A percentile compares a stretch with the other conserved stretches of the same genome.
Evolutionary conservation across 148 eudicot genomes (phyloP).

Genomic region (Spergularia bocconei): DNA sequence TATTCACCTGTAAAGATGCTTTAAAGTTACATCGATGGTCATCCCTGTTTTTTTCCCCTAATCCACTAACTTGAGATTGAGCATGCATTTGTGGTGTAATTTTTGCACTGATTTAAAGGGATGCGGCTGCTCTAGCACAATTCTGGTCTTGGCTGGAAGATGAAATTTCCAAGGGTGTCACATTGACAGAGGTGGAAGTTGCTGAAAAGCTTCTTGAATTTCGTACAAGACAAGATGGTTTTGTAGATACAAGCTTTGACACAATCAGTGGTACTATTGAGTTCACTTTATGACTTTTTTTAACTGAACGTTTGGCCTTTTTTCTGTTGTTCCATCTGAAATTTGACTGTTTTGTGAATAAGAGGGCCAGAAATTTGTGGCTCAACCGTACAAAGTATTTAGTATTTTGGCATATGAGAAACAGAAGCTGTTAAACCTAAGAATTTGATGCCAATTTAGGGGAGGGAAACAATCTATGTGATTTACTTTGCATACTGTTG

Average conservation of each 20-base stretch:
- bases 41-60: background rate
- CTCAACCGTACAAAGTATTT: no score
- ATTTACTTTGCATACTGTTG: background rate
- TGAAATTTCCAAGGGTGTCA: conserved; percentile 51
- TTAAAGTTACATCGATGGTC: background rate
- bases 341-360: background rate
- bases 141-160: conserved; percentile 97
- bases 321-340: background rate
- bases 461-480: background rate
- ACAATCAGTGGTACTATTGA: conserved; percentile 87
- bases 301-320: background rate
- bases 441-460: conserved; percentile 3
- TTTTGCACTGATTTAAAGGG: conserved; percentile 42
- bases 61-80: background rate
- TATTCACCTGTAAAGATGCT: conserved; percentile 5
- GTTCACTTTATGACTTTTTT: background rate
- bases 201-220: conserved; percentile 81
- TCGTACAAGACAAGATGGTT: conserved; percentile 84
- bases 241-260: conserved; percentile 87
- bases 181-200: conserved; percentile 82
- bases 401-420: no score
- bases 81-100: background rate
- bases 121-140: conserved; percentile 88
- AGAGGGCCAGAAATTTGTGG: no score
- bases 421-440: background rate